Conservation (phyloP, 305 asterid genomes). For the Fraxinus nigra region DNA sequence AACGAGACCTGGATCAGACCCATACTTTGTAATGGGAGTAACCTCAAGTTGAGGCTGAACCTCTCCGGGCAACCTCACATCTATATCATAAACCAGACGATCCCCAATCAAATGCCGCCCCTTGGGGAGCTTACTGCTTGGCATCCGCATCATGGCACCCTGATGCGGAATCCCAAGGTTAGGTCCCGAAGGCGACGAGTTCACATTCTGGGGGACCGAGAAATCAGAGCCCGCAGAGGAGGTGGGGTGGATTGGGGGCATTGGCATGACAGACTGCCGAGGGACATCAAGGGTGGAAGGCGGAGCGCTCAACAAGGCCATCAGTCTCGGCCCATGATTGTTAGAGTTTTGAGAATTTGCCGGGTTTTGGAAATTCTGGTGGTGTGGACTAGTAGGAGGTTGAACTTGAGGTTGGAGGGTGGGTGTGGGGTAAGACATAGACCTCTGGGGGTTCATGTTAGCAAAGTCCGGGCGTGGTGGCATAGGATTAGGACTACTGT, state of each 20-base stretch:
- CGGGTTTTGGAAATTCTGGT: slow-evolving; percentile 35
- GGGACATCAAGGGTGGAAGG: slow-evolving; percentile 32
- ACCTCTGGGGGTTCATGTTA: slow-evolving; percentile 54
- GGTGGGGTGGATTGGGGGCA: slow-evolving; percentile 33
- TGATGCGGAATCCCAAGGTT: slow-evolving; percentile 24
- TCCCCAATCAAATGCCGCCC: slow-evolving; percentile 64
- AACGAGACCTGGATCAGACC: slow-evolving; percentile 74
- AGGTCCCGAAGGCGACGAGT: slow-evolving; percentile 29
- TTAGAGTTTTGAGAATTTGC: slow-evolving; percentile 32
- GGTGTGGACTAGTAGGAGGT: slow-evolving; percentile 43
- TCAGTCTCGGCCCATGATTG: slow-evolving; percentile 52
- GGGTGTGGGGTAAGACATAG: slow-evolving; percentile 42
- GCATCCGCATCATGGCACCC: slow-evolving; percentile 43
- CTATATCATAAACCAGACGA: slow-evolving; percentile 53
- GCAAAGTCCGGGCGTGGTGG: slow-evolving; percentile 33
- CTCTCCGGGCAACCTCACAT: slow-evolving; percentile 64
- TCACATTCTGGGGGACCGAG: slow-evolving; percentile 18
- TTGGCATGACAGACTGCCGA: slow-evolving; percentile 21
- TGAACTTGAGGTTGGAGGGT: slow-evolving; percentile 38
- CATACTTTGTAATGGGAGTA: slow-evolving; percentile 77
- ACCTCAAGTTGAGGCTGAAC: slow-evolving; percentile 87
- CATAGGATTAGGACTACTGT: slow-evolving; percentile 30
- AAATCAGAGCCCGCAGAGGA: slow-evolving; percentile 48
- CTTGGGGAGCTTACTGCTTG: slow-evolving; percentile 51
- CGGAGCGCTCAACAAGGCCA: slow-evolving; percentile 65